Base-by-base conservation (phyloP, 768 basidiomycete species). In the Grammothele lineata region DNA sequence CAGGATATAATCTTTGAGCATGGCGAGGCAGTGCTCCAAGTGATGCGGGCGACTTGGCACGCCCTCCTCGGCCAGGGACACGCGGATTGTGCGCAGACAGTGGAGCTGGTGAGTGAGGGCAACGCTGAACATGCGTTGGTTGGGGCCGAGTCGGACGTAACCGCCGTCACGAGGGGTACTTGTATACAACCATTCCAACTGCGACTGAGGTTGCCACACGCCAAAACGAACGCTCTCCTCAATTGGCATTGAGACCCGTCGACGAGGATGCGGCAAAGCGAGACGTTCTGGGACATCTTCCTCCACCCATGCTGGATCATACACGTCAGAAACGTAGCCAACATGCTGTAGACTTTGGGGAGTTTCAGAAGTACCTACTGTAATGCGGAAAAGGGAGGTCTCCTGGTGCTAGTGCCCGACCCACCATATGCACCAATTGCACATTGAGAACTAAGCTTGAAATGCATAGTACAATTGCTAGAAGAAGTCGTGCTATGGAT, bases 21-120 rank as follows among this genome's bases (percentile, higher is more conserved):
- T 38, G 33, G 41, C 43, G 37, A 45, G 26, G 48, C 47, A 49
- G 25, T 49, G 48, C 36, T 42, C 48, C n/a, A 40, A 18, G 48
- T 49, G 48, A 44, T 14, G 47, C 1, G 18, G 22, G 24, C 25
- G 15, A 3, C 33, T 32, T 18, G 38, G 47, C 1, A 40, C 37
- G 2, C 9, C 37, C 3, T 40, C 37, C 4, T 43, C 48, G 14
- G 57, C 54, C 26, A 64, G 54, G 2, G 60, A 55, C 17, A 19
- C 35, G 6, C 64, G 60, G 15, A 67, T 50, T 5, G 49, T 41
- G 45, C 62, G 54, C 3, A 67, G 44, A 37, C 59, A 60, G 32
- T 60, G 57, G 18, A 58, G 39, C 45, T 60, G 45, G 45, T 60
- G 59, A 30, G 45, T 54, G 39, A 56, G 43, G 17, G 51, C 32